Evolutionary conservation across 202 grass and related monocot genomes (phyloP).

Genomic region (Hordeum pubiflorum): DNA sequence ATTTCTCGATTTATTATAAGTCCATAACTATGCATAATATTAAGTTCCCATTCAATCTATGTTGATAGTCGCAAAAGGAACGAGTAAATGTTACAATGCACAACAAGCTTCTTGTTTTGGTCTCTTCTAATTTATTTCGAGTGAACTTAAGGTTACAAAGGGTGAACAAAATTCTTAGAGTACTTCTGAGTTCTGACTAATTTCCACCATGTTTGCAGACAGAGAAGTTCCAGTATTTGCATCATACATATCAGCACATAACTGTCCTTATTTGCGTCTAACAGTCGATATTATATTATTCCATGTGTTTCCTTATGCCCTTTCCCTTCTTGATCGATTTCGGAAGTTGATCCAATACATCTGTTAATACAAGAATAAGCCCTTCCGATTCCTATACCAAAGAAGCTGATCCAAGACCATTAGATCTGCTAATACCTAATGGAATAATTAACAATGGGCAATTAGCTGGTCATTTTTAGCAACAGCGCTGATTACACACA

Average conservation of each 20-base stretch:
- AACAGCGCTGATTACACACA: conserved; percentile 4
- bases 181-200: background rate
- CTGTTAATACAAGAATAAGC: background rate
- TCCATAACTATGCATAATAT: background rate
- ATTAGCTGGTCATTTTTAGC: background rate
- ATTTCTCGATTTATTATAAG: background rate
- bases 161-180: background rate
- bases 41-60: background rate
- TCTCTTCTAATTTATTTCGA: background rate
- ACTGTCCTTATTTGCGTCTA: background rate
- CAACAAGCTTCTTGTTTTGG: background rate
- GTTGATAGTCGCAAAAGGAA: background rate
- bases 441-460: background rate
- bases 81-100: background rate
- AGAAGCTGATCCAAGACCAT: background rate
- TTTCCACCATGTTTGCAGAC: background rate
- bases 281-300: background rate
- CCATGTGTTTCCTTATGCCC: background rate
- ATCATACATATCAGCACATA: background rate
- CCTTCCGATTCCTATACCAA: background rate
- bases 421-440: background rate
- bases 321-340: background rate
- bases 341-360: background rate
- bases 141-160: background rate
- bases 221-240: background rate